Evolutionary conservation across 2,329 filamentous ascomycete genomes (phyloP), one percentile per base, ranked within the genome.

Genomic region (Claviceps humidiphila): DNA sequence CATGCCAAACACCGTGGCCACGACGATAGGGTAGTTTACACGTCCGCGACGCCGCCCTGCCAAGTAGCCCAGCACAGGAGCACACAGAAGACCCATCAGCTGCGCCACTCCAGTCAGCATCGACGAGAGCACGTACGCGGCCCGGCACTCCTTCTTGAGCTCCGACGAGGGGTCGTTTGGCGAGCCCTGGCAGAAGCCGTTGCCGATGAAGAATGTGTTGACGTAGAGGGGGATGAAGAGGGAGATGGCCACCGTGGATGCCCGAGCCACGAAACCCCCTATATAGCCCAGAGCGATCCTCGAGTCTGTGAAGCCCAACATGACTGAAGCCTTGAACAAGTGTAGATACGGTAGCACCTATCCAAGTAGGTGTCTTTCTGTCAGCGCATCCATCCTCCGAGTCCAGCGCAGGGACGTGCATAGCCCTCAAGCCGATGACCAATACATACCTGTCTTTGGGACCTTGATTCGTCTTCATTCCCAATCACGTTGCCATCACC

Each of bases 171-270:
- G 73, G 59, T 84, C 80, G 57, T 80, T 73, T 1, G 81, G 81
- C 0, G 76, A 78, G 16, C 79, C 80, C 42, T 81, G 76, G 70
- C 93, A 97, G 58, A 87, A 84, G 2, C 89, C 90, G 51, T 85
- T 84, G 48, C 74, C 73, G 57, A 91, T 86, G 67, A 91, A 97
- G 67, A 88, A 95, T 24, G 88, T 84, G 64, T 97, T 97, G 60
- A 96, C 82, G 63, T 87, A 94, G 2, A 98, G 77, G 0, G 93
- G 93, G 51, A 98, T 86, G 69, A 97, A 98, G 5, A 97, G 78
- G 0, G 89, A 94, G 58, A 98, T 95, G 50, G 87, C 91, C 5
- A 98, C 93, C 0, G 89, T 95, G 0, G 90, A 96, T 7, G 93
- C 90, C 52, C 93, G 82, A 9, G 90, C 91, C 2, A 98, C 91